Evolutionary conservation across 1,284 basidiomycete genomes (phyloP).

Genomic region (Ganoderma lucidum): DNA sequence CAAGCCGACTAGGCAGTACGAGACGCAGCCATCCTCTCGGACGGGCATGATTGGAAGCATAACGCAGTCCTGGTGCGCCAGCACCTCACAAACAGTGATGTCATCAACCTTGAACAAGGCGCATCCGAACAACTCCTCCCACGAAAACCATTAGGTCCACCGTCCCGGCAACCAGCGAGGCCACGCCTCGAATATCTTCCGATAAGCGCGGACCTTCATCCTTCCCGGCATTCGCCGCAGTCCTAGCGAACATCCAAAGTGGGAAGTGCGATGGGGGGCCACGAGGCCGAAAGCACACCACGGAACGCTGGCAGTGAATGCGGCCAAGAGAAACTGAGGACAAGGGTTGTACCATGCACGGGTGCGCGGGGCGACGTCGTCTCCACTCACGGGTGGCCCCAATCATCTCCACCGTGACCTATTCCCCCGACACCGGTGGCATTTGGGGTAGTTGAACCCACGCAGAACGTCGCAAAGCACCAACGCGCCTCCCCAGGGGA

Average conservation of each 20-base stretch:
- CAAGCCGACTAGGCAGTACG: background rate
- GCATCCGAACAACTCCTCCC: background rate
- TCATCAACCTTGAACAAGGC: background rate
- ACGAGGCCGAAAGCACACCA: background rate
- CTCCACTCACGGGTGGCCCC: background rate
- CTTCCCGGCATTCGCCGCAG: background rate
- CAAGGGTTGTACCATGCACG: background rate
- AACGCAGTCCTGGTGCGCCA: background rate
- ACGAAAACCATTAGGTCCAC: background rate
- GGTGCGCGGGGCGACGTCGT: background rate
- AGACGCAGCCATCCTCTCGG: background rate
- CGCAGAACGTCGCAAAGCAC: background rate
- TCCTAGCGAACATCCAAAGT: background rate
- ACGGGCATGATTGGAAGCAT: background rate
- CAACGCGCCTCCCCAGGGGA: background rate
- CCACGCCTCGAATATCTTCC: background rate
- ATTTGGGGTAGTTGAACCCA: background rate
- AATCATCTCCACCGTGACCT: background rate
- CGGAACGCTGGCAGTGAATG: background rate
- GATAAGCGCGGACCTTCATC: background rate
- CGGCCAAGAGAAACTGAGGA: background rate
- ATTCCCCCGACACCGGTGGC: background rate
- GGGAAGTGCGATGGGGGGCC: background rate
- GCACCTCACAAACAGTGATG: background rate
- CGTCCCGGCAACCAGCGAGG: background rate